phyloP scores from a whole-genome alignment of 2,329 filamentous ascomycete species.

The Xylariales sp. region DNA sequence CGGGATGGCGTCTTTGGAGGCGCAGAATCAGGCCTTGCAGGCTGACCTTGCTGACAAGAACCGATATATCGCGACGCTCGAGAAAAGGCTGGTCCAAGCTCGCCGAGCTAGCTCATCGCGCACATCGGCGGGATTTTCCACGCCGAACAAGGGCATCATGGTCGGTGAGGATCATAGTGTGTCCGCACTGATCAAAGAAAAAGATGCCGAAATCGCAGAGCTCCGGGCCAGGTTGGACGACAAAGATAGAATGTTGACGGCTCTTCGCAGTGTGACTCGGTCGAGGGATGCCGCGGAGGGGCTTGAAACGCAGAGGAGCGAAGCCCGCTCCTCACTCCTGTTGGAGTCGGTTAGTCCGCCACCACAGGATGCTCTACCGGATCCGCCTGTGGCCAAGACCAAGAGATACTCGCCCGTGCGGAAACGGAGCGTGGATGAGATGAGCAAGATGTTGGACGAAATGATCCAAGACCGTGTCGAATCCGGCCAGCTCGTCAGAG shows the following conservation, averaged over 20 bases:
- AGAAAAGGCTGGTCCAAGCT: slow-evolving; percentile 91
- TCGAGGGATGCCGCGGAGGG: slow-evolving; percentile 84
- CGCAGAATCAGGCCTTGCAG: slow-evolving; percentile 93
- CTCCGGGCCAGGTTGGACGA: slow-evolving; percentile 91
- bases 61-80: slow-evolving; percentile 92
- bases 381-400: slow-evolving; percentile 43
- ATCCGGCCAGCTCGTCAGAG: slow-evolving; percentile 75
- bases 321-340: slow-evolving; percentile 49
- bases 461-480: slow-evolving; percentile 94
- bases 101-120: slow-evolving; percentile 89
- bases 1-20: slow-evolving; percentile 80
- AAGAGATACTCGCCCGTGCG: slow-evolving; percentile 54
- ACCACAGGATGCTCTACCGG: slow-evolving; percentile 48
- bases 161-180: slow-evolving; percentile 84
- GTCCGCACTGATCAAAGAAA: slow-evolving; percentile 80
- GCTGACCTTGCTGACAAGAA: slow-evolving; percentile 97
- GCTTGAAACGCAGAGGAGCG: slow-evolving; percentile 51
- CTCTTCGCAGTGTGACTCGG: slow-evolving; percentile 84
- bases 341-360: slow-evolving; percentile 51
- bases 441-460: slow-evolving; percentile 92
- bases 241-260: slow-evolving; percentile 92
- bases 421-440: slow-evolving; percentile 83
- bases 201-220: slow-evolving; percentile 91
- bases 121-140: slow-evolving; percentile 78
- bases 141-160: slow-evolving; percentile 70